These are phyloP conservation scores for Crucihimalaya himalaica DNA, from an alignment of 345 rosid species.

Conservation along the genomic window DNA sequence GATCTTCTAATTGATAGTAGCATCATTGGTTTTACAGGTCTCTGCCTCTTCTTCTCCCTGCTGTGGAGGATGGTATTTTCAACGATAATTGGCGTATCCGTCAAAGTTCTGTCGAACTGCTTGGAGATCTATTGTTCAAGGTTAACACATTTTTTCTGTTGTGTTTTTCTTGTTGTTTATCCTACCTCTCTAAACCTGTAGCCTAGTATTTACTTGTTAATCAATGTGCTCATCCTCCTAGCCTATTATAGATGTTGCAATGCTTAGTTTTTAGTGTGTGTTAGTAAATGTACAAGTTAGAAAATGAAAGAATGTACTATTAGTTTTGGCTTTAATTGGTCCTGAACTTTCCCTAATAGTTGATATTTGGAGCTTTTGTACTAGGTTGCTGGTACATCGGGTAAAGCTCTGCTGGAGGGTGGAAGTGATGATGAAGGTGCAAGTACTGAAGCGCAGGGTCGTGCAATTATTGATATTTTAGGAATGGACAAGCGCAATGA, in stretches of 20 bases:
- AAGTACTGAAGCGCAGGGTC: constrained; percentile 99
- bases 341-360: constrained; percentile 4
- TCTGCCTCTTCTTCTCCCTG: constrained; percentile 96
- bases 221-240: constrained; percentile 1
- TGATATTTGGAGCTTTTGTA: constrained; percentile 16
- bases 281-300: neutral
- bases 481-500: constrained; percentile 97
- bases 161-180: constrained; percentile 15
- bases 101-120: constrained; percentile 96
- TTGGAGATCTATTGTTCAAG: constrained; percentile 97
- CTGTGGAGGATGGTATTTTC: constrained; percentile 98
- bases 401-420: constrained; percentile 96
- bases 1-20: neutral
- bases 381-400: constrained; percentile 99
- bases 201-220: constrained; percentile 8
- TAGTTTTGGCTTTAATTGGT: neutral
- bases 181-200: neutral
- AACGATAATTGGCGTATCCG: constrained; percentile 98
- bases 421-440: constrained; percentile 99
- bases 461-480: constrained; percentile 95
- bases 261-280: constrained; percentile 3
- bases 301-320: neutral
- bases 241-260: constrained; percentile 19
- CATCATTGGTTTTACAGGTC: constrained; percentile 54
- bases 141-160: constrained; percentile 38